phyloP scores from a whole-genome alignment of 768 basidiomycete species.

The Leccinum barrowsii region DNA sequence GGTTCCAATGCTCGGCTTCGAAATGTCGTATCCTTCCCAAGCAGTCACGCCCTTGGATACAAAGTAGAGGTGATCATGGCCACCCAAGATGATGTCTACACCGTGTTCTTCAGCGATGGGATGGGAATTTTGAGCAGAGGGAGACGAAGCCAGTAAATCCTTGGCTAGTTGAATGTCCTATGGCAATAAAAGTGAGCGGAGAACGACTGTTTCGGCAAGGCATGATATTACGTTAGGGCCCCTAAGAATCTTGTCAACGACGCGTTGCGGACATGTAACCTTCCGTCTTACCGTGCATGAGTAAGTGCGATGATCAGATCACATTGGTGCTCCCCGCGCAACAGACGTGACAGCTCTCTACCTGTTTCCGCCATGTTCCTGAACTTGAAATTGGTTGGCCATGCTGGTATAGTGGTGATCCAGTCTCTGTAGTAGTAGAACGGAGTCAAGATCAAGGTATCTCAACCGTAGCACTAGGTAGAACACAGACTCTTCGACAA shows the following conservation, averaged over 20 bases:
- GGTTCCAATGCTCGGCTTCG: slow-evolving; percentile 53
- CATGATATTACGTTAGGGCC: slow-evolving; percentile 29
- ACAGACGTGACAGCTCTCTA: slow-evolving; percentile 62
- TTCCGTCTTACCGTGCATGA: slow-evolving; percentile 58
- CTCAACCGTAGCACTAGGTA: not conserved
- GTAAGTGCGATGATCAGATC: slow-evolving; percentile 86
- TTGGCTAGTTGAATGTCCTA: slow-evolving; percentile 75
- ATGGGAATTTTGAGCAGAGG: slow-evolving; percentile 42
- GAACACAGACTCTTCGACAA: slow-evolving; percentile 72
- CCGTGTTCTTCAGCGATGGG: slow-evolving; percentile 60
- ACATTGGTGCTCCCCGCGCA: slow-evolving; percentile 70
- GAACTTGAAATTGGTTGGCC: slow-evolving; percentile 79
- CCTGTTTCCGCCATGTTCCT: slow-evolving; percentile 72
- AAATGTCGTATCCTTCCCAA: slow-evolving; percentile 66
- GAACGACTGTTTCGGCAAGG: not conserved
- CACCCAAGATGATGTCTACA: slow-evolving; percentile 80
- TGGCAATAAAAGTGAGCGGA: slow-evolving; percentile 7
- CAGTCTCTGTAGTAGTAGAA: slow-evolving; percentile 57
- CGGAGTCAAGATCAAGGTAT: not conserved
- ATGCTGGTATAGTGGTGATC: slow-evolving; percentile 84
- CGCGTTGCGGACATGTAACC: not conserved
- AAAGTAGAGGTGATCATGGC: slow-evolving; percentile 87
- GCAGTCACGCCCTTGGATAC: slow-evolving; percentile 58
- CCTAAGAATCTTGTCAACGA: slow-evolving; percentile 14
- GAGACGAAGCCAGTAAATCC: slow-evolving; percentile 54